Evolutionary conservation across 208 protist species (phyloP).

Genomic region (Trypanosoma cruzi): DNA sequence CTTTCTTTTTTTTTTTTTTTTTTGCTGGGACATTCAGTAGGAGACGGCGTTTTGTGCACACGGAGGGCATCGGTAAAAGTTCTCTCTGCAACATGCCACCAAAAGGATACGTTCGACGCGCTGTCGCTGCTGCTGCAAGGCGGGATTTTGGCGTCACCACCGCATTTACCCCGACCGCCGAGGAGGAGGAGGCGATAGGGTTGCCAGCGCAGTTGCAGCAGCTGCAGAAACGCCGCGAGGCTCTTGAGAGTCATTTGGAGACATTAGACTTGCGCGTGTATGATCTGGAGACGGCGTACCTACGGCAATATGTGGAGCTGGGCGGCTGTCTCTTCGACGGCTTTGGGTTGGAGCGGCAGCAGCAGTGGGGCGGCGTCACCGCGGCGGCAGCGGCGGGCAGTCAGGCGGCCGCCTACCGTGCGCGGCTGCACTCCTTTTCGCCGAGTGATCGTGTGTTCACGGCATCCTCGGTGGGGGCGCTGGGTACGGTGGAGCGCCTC

Average conservation of each 20-base stretch:
- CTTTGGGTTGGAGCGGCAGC: conserved; percentile 68
- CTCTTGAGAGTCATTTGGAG: conserved; percentile 42
- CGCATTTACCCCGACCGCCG: background rate
- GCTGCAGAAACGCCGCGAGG: conserved; percentile 46
- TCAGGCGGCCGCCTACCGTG: conserved; percentile 40
- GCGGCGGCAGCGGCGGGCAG: background rate
- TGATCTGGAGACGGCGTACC: conserved; percentile 60
- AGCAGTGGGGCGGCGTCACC: conserved; percentile 6
- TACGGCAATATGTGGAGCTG: conserved; percentile 64
- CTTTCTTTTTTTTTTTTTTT: too few relatives aligned
- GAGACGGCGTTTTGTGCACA: too few relatives aligned
- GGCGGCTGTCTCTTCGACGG: conserved; percentile 82
- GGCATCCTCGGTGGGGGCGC: conserved; percentile 67
- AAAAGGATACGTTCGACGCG: conserved; percentile 1
- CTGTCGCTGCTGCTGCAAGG: too few relatives aligned
- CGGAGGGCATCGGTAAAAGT: too few relatives aligned
- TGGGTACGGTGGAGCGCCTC: conserved; percentile 66
- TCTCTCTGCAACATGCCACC: conserved; percentile 16
- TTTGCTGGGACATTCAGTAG: too few relatives aligned
- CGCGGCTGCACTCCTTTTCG: conserved; percentile 63
- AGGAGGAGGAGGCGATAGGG: background rate
- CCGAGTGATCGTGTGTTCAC: conserved; percentile 80
- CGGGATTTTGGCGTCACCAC: too few relatives aligned
- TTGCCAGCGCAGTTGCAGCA: conserved; percentile 30
- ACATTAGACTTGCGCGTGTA: conserved; percentile 63